Conservation (phyloP, 2,329 filamentous ascomycete species). For the Claviceps humidiphila region DNA sequence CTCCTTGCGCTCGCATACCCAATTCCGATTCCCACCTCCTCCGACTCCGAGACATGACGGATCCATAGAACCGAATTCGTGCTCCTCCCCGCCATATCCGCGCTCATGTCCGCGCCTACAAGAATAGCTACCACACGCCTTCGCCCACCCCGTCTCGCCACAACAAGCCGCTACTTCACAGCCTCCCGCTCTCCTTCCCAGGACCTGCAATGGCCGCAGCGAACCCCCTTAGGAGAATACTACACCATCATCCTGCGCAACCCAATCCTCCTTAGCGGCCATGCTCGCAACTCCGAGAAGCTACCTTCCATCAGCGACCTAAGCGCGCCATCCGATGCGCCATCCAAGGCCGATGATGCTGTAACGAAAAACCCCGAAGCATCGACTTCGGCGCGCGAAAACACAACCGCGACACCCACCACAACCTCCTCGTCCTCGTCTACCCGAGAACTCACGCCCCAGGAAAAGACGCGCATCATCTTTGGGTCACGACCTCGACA, state of each 20-base stretch:
- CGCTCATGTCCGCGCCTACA: constrained; percentile 18
- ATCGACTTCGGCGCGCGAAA: constrained; percentile 7
- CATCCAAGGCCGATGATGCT: constrained; percentile 1
- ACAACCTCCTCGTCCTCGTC: constrained; percentile 13
- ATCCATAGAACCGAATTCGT: neutral
- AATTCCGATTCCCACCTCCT: neutral
- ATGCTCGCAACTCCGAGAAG: constrained; percentile 20
- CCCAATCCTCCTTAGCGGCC: constrained; percentile 25
- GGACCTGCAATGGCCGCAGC: constrained; percentile 20
- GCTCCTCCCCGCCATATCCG: neutral
- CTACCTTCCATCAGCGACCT: constrained; percentile 26
- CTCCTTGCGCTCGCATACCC: neutral
- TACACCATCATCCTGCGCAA: constrained; percentile 43
- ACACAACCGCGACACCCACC: constrained; percentile 5
- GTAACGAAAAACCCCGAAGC: neutral
- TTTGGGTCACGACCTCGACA: constrained; percentile 71
- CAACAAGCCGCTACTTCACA: constrained; percentile 15
- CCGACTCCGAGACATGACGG: neutral
- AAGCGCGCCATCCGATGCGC: constrained; percentile 8
- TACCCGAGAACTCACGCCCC: constrained; percentile 20
- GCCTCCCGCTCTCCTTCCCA: constrained; percentile 11
- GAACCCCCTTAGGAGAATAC: constrained; percentile 41
- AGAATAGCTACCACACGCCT: constrained; percentile 18
- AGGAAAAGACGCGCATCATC: constrained; percentile 52
- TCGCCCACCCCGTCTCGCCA: constrained; percentile 13